Conservation (phyloP, 352 stramenopile genomes). For the Aphanomyces astaci region DNA sequence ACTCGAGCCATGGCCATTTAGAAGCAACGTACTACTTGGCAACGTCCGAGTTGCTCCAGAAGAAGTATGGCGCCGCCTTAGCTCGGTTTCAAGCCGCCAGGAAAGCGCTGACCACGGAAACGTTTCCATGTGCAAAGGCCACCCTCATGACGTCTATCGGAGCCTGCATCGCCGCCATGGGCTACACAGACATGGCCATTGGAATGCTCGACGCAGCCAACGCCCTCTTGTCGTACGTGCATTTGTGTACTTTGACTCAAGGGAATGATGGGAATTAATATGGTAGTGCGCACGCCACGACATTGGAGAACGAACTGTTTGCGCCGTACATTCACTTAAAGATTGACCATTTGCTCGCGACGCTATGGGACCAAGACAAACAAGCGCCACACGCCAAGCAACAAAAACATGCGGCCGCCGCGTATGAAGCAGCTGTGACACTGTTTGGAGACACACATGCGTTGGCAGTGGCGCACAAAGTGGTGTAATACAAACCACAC, state of each 20-base stretch:
- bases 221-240: not conserved
- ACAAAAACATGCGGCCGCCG: not conserved
- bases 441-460: constrained; percentile 14
- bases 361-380: constrained; percentile 3
- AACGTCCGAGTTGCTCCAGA: not conserved
- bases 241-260: too few species aligned
- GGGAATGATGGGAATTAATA: too few species aligned
- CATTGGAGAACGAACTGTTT: not conserved
- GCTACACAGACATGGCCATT: constrained; percentile 9
- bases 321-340: constrained; percentile 16
- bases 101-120: not conserved
- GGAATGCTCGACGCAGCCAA: constrained; percentile 12
- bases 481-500: not conserved
- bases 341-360: constrained; percentile 8
- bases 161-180: constrained; percentile 13
- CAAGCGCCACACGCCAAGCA: not conserved
- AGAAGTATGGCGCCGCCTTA: not conserved
- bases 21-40: constrained; percentile 13
- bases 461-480: constrained; percentile 1
- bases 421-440: not conserved
- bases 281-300: not conserved
- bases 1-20: not conserved
- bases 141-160: constrained; percentile 11
- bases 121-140: not conserved
- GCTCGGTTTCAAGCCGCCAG: not conserved